Evolutionary conservation across 805 yeast species (phyloP), one percentile per base, ranked within the genome.

Genomic region (Monosporozyma aerobia): DNA sequence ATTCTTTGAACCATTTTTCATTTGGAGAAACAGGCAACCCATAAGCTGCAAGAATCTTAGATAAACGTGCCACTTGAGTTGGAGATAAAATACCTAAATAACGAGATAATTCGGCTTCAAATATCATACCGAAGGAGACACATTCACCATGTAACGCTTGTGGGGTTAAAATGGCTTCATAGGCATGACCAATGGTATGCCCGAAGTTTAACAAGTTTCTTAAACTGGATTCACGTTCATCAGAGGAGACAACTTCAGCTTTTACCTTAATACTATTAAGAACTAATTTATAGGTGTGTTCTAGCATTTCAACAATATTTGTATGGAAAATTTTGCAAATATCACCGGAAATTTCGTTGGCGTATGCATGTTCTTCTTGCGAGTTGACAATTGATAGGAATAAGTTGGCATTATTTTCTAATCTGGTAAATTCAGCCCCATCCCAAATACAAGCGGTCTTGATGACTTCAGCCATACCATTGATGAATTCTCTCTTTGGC

Each of bases 401-500:
- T 11, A 69, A 67, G 43, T 79, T 77, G 30, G 96, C 83, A 64
- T 89, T 81, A 33, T 75, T 70, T 69, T 94, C 99, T 54, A 94
- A 78, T 58, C 98, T 77, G 44, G 83, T 73, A 68, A 94, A 94
- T 65, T 94, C 99, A 0, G 64, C 75, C 57, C 87, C 96, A 67
- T 90, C 84, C 98, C 98, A 94, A 63, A 94, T 90, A 27, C 97
- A 97, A 22, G 98, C 98, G 14, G 99, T 94, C 72, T 94, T 94
- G 61, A 94, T 85, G 48, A 94, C 97, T 71, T 94, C 99, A 4
- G 96, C 96, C 90, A 94, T 94, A 56, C 99, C 99, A 65, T 94
- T 94, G 62, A 94, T 87, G 69, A 94, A 89, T 69, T 94, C 98
- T 62, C 99, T 81, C 50, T 83, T 83, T 1, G 98, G 97, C 54